Percentiles rank a stretch among this genome's conserved stretches.
phyloP scores from a whole-genome alignment of 2,329 filamentous ascomycete species.

The Dothideomycetes sp. region DNA sequence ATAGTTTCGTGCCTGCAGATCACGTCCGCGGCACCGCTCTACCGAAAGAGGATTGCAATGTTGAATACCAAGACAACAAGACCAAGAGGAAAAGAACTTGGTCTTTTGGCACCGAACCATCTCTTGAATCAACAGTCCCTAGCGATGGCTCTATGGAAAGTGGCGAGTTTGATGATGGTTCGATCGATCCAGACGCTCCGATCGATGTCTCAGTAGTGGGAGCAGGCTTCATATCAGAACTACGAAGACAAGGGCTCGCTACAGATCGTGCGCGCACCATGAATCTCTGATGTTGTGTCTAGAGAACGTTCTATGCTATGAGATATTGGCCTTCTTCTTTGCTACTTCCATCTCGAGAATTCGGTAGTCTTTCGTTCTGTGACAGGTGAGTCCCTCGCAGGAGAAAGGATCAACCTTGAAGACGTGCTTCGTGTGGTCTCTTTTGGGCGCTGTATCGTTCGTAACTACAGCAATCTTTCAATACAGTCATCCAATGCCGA shows the following conservation, averaged over 20 bases:
- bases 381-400: too few species aligned
- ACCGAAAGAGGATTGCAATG: not conserved
- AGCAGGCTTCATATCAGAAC: too few species aligned
- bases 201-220: too few species aligned
- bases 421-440: not conserved
- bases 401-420: too few species aligned
- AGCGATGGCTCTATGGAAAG: not conserved
- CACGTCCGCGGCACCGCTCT: too few species aligned
- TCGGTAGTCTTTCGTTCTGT: not conserved
- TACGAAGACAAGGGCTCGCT: too few species aligned
- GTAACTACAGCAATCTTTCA: not conserved
- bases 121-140: slow-evolving; percentile 1
- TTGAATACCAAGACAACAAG: not conserved
- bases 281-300: too few species aligned
- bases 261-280: too few species aligned
- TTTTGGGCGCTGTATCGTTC: not conserved
- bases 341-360: not conserved
- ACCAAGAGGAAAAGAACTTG: slow-evolving; percentile 2
- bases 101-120: slow-evolving; percentile 1
- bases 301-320: too few species aligned
- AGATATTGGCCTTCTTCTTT: not conserved
- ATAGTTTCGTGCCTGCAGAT: not conserved
- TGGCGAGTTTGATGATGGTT: not conserved
- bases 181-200: too few species aligned
- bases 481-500: not conserved